Evolutionary conservation across 2,329 filamentous ascomycete genomes (phyloP).

Genomic region (Verticillium nubilum): DNA sequence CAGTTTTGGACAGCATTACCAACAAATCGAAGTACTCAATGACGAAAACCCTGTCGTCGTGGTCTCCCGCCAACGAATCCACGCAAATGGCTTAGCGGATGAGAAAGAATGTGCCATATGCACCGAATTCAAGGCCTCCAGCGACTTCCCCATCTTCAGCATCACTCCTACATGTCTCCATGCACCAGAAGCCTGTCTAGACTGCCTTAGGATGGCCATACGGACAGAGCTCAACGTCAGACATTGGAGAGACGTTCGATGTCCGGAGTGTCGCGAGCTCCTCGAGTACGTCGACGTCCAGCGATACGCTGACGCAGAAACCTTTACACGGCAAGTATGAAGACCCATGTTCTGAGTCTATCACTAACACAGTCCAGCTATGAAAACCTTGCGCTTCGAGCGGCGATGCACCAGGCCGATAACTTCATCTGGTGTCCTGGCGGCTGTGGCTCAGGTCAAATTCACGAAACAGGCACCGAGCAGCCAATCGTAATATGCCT

Average conservation of each 20-base stretch:
- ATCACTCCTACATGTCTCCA: constrained; percentile 16
- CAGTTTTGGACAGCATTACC: constrained; percentile 29
- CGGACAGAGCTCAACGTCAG: constrained; percentile 24
- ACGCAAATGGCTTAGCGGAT: constrained; percentile 14
- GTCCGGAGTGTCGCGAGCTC: constrained; percentile 41
- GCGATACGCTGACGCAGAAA: constrained; percentile 34
- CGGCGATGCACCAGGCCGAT: constrained; percentile 33
- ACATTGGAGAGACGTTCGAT: constrained; percentile 41
- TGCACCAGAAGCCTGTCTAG: constrained; percentile 25
- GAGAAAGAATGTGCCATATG: constrained; percentile 30
- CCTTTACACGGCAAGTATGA: constrained; percentile 25
- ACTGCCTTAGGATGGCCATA: constrained; percentile 28
- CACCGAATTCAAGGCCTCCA: constrained; percentile 21
- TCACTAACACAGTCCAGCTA: constrained; percentile 18
- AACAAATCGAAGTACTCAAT: constrained; percentile 12
- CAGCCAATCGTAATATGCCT: constrained; percentile 36
- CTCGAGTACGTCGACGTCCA: constrained; percentile 40
- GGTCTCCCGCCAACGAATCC: constrained; percentile 23
- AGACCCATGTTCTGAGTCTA: background rate
- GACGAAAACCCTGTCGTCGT: constrained; percentile 18
- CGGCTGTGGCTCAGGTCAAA: constrained; percentile 45
- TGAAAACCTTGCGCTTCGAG: constrained; percentile 35
- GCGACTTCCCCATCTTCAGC: constrained; percentile 24
- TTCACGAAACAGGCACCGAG: constrained; percentile 34
- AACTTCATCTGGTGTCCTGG: constrained; percentile 50